Evolutionary conservation across 768 basidiomycete genomes (phyloP).

Genomic region (Auriscalpium vulgare): DNA sequence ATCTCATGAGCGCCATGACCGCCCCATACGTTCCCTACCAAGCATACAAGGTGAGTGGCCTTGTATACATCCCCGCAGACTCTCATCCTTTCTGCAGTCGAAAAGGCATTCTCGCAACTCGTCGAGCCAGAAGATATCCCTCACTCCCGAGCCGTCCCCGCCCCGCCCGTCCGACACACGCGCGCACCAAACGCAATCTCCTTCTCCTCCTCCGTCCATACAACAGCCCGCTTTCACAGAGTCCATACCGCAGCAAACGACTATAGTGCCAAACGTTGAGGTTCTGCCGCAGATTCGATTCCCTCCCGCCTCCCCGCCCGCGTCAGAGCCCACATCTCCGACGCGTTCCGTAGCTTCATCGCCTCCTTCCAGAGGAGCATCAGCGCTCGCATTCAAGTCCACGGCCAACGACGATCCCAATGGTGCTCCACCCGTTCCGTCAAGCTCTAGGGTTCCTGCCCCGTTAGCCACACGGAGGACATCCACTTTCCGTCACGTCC

Average conservation of each 20-base stretch:
- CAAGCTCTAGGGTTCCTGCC: conserved; percentile 1
- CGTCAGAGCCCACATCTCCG: conserved; percentile 1
- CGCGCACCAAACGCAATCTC: neutral
- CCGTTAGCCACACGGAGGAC: conserved; percentile 25
- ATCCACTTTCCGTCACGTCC: conserved; percentile 48
- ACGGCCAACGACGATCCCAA: neutral
- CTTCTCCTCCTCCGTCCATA: neutral
- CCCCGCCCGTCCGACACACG: conserved; percentile 1
- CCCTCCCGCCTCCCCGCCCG: conserved; percentile 2
- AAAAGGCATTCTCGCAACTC: conserved; percentile 38
- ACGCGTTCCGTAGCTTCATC: neutral
- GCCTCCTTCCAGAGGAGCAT: neutral
- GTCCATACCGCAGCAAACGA: neutral
- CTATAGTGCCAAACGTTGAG: neutral
- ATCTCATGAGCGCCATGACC: conserved; percentile 10
- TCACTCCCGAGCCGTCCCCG: conserved; percentile 10
- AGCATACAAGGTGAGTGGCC: conserved; percentile 34
- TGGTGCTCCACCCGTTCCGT: neutral
- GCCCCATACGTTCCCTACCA: conserved; percentile 38
- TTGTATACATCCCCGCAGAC: neutral
- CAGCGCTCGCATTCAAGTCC: neutral
- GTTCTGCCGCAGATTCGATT: neutral
- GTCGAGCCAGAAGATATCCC: conserved; percentile 22
- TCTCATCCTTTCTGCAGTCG: conserved; percentile 23
- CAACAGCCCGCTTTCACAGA: conserved; percentile 3